Evolutionary conservation across 805 yeast genomes (phyloP).

Genomic region (Danielia oregonensis): DNA sequence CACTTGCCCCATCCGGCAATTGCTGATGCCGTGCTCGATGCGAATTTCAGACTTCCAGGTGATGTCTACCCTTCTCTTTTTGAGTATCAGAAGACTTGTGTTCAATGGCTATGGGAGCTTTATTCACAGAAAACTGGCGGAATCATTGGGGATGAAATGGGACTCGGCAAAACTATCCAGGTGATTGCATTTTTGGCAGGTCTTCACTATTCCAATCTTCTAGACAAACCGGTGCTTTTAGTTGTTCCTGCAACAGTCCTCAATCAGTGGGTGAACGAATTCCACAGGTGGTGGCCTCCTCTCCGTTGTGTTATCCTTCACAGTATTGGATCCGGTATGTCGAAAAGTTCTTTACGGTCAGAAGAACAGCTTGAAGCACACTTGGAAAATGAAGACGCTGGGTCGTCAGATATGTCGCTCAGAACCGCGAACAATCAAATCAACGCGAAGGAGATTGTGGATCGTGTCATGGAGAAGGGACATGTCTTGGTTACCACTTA

Average conservation of each 20-base stretch:
- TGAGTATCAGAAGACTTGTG: conserved; percentile 94
- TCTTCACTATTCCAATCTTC: conserved; percentile 71
- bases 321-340: conserved; percentile 89
- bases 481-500: conserved; percentile 90
- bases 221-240: conserved; percentile 74
- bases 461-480: conserved; percentile 61
- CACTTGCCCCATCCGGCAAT: conserved; percentile 69
- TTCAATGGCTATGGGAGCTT: conserved; percentile 97
- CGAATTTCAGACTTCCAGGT: conserved; percentile 76
- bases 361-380: conserved; percentile 50
- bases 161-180: conserved; percentile 93
- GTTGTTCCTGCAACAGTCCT: conserved; percentile 97
- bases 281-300: conserved; percentile 98
- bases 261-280: conserved; percentile 95
- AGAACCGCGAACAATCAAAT: conserved; percentile 28
- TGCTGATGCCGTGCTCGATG: conserved; percentile 72
- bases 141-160: conserved; percentile 97
- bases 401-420: conserved; percentile 1
- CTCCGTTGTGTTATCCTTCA: conserved; percentile 81
- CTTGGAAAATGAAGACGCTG: conserved; percentile 43
- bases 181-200: conserved; percentile 89
- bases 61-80: conserved; percentile 83
- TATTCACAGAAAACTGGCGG: conserved; percentile 89
- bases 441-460: conserved; percentile 47
- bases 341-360: conserved; percentile 18